Conservation (phyloP, 2,329 filamentous ascomycete genomes). For the Stromatinia cepivora region DNA sequence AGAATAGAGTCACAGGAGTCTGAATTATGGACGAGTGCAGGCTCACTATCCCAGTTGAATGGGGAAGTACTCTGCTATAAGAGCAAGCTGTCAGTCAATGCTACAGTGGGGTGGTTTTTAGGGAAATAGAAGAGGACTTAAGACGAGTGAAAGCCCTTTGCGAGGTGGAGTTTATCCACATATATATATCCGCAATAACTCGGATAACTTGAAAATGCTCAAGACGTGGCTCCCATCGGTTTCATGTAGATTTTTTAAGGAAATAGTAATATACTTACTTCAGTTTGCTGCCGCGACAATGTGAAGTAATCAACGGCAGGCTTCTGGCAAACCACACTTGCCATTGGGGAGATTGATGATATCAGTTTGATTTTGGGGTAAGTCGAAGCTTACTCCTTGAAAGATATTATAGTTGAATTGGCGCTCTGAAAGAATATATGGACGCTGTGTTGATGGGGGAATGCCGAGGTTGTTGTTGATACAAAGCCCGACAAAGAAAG, state of each 20-base stretch:
- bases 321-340: slow-evolving; percentile 27
- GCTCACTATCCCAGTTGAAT: slow-evolving; percentile 32
- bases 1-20: slow-evolving; percentile 37
- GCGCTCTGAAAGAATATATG: slow-evolving; percentile 17
- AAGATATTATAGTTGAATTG: not conserved
- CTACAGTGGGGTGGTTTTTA: not conserved
- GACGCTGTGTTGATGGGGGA: not conserved
- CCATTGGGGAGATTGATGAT: slow-evolving; percentile 25
- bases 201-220: not conserved
- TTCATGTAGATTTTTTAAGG: not conserved
- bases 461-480: slow-evolving; percentile 18
- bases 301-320: slow-evolving; percentile 32
- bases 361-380: slow-evolving; percentile 1
- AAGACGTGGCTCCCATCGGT: not conserved
- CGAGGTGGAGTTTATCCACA: slow-evolving; percentile 8
- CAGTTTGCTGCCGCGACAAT: slow-evolving; percentile 26
- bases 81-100: not conserved
- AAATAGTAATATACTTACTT: slow-evolving; percentile 28
- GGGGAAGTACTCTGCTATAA: slow-evolving; percentile 25
- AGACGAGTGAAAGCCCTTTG: not conserved
- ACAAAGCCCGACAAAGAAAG: slow-evolving; percentile 20
- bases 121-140: too few species aligned
- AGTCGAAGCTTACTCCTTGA: slow-evolving; percentile 24
- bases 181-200: not conserved
- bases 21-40: slow-evolving; percentile 29